Base-by-base conservation (phyloP, 768 basidiomycete species). In the Phylloporus sp. region DNA sequence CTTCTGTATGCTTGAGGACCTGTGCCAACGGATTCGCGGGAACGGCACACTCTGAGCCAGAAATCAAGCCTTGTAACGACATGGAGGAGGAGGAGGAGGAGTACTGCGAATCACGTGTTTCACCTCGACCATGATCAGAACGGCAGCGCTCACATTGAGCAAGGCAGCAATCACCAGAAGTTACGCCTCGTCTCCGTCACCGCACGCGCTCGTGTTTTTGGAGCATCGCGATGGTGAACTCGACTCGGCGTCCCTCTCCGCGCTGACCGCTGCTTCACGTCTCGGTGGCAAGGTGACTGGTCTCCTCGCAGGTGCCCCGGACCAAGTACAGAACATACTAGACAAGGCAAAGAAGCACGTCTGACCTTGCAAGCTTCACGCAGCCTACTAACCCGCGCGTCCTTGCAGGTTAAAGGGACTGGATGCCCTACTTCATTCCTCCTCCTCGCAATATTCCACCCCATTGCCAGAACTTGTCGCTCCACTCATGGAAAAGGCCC, bases 281-380 rank as follows among this genome's bases (percentile, higher is more conserved):
- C 77, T 98, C 2, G 91, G 91, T 36, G 92, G 92, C 4, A 73
- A 87, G 59, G 86, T 97, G 29, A 87, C 90, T 38, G 85, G 84
- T 10, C 72, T 91, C 28, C 66, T 92, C 32, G 71, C 88, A 17
- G 88, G 84, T n/a, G 74, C 73, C 20, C 72, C 80, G 51, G 81
- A 81, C 21, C 77, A 87, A 58, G 77, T 93, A 15, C 73, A 78
- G 29, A 61, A 62, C 27, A 78, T 86, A 1, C 69, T 92, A 7
- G 82, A 83, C 54, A 78, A 81, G 55, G 91, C 80, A 15, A 91
- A 87, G 77, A 92, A 80, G 94, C 89, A 68, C 49, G 70, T 58
- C 20, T 35, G 18, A 52, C 40, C 44, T 47, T 57, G 45, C 31
- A 29, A 34, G 48, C 37, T 32, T 44, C 37, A 26, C 37, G 15